Base-by-base conservation (phyloP, 805 yeast species). In the Saccharomycopsis fermentans region DNA sequence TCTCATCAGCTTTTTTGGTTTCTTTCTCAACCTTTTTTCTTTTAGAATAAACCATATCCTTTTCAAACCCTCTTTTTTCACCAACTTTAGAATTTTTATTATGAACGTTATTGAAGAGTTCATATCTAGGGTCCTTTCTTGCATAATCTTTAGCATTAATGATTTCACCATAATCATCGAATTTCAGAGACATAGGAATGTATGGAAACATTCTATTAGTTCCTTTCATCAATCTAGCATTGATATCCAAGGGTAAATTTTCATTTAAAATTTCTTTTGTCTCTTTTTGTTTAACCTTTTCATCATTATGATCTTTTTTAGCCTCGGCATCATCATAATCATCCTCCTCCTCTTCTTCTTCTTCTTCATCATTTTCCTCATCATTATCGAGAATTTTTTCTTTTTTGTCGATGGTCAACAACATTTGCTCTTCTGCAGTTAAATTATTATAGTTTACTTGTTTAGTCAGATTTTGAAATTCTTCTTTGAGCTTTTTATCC, bases 131-230 rank as follows among this genome's bases (percentile, higher is more conserved):
- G n/a, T 81, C 84, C 36, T 76, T 81, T 58, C 78, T 73, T 35
- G 75, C 78, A 65, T 84, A 86, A 64, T 84, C 86, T 40, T 81
- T 80, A 50, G 78, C 78, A 62, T 85, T 83, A 21, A 91, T 83
- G 1, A 84, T 71, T 58, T 82, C 84, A 34, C 99, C 99, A 69
- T 92, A 94, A 63, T 92, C 97, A 67, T 94, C 98, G 53, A 77
- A 73, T 63, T 86, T 81, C 26, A 79, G 73, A 64, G 81, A 80
- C 54, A 76, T 78, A 1, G 80, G 78, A 40, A 81, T 73, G 64
- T 74, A 86, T 12, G 96, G 98, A 67, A 92, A 94, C 87, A 87
- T 85, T 51, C 77, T 80, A 69, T 75, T 77, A 70, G 67, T 79
- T 69, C 75, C 80, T 66, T 69, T 71, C 39, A 77, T 12, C 62